A percentile compares a stretch with the other conserved stretches of the same genome.
Evolutionary conservation across 495 filamentous ascomycete genomes (phyloP).

Genomic region (Thermochaetoides thermophila): DNA sequence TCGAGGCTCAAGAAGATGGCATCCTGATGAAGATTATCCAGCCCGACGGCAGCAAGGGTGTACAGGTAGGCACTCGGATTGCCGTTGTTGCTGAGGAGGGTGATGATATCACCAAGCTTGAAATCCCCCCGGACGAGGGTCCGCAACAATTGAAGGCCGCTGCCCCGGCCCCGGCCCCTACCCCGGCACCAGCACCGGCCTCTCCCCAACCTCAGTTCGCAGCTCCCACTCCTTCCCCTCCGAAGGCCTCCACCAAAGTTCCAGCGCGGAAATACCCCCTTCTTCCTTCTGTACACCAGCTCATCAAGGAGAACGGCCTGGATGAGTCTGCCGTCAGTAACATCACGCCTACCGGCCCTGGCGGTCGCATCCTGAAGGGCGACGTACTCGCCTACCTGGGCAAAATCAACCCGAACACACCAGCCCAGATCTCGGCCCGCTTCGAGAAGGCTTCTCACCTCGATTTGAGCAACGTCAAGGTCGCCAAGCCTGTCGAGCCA

Average conservation of each 20-base stretch:
- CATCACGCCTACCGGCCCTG: conserved; percentile 78
- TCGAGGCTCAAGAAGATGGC: conserved; percentile 77
- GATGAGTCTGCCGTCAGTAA: conserved; percentile 54
- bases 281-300: conserved; percentile 69
- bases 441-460: conserved; percentile 66
- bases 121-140: conserved; percentile 49
- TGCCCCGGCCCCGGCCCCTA: conserved; percentile 10
- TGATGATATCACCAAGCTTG: conserved; percentile 53
- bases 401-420: conserved; percentile 49
- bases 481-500: conserved; percentile 42
- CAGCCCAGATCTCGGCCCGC: conserved; percentile 49
- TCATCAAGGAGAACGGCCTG: conserved; percentile 64
- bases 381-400: conserved; percentile 89
- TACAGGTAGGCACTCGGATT: conserved; percentile 60
- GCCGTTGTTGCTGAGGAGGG: conserved; percentile 61
- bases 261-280: conserved; percentile 50
- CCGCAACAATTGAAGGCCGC: conserved; percentile 9
- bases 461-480: conserved; percentile 89
- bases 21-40: conserved; percentile 63
- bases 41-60: conserved; percentile 50
- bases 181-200: conserved; percentile 3
- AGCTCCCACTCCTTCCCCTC: conserved; percentile 14
- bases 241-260: conserved; percentile 23
- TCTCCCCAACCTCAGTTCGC: conserved; percentile 15
- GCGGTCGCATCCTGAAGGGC: conserved; percentile 82